Base-by-base conservation (phyloP, 2,329 filamentous ascomycete genomes). In the Trichophyton mentagrophytes region DNA sequence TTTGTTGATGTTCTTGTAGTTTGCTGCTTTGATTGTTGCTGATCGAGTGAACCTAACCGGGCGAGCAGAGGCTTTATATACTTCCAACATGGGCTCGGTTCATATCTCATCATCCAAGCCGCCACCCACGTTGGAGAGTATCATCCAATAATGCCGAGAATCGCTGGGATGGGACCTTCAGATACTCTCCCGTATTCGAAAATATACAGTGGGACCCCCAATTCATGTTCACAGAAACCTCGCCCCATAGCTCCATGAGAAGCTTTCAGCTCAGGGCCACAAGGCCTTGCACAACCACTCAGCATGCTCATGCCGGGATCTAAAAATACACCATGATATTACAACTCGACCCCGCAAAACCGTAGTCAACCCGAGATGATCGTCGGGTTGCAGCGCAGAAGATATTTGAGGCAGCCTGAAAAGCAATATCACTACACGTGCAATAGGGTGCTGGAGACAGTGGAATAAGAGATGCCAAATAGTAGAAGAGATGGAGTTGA, bases 351-450 rank as follows among this genome's bases (percentile, higher is more conserved):
- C 51, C 51, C 51, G 51, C 51, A 55, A 55, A 55, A 33, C 51
- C 51, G 27, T 55, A 7, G 27, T 36, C 1, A 9, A 55, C 27
- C 51, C 51, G 51, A 55, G 51, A 55, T 55, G 51, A 55, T 55
- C 51, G 51, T 55, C 51, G 51, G n/a, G 51, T 55, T 55, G 30
- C 51, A 55, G 30, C 4, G 51, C 51, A 36, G 51, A 55, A 55
- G 15, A 11, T 44, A 7, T 44, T 36, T 9, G 51, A 33, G 15
- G 51, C 15, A 36, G 51, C 4, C 30, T 11, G 13, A 17, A 55
- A 55, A 55, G 51, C 51, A 55, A 55, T 55, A 55, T 55, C 51
- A 33, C 51, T 13, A n/a, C 51, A 55, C 51, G 51, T 55, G 51
- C 51, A 55, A 36, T 33, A 36, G 27, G 33, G 51, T 36, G 25